Base-by-base conservation (phyloP, 2,329 filamentous ascomycete genomes). In the Fusarium redolens region DNA sequence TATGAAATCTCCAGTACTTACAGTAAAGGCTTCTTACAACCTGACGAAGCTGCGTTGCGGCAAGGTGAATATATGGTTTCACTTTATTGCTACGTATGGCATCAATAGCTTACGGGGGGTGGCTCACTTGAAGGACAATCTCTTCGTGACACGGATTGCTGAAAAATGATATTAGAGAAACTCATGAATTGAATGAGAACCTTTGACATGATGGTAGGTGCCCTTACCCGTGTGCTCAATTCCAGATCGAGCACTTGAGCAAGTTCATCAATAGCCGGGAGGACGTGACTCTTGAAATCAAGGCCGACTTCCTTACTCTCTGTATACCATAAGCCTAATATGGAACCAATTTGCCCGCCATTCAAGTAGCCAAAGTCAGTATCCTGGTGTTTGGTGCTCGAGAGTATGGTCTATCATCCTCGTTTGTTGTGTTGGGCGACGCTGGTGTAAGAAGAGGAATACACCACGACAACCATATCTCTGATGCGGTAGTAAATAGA, bases 281-380 rank as follows among this genome's bases (percentile, higher is more conserved):
- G 18, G 11, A 22, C 7, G 47, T 13, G 15, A 18, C 47, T 50
- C 30, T 10, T 8, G 30, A 5, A 18, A 18, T 7, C 20, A 22
- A 50, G 11, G 18, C 30, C 33, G 8, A 33, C 13, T 3, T 15
- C n/a, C 2, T 18, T 33, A 13, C 4, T 22, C 15, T 22, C 18
- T 13, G 3, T 3, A 7, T 9, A 18, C 3, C 14, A 33, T 0
- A 2, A 6, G 9, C 22, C 7, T 18, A 12, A 17, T 22, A 7
- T 33, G 15, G 14, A 33, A 13, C 3, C 33, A 6, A 20, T 18
- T 5, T 3, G 7, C 3, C 5, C 13, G 9, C 22, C 25, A 5
- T 25, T 25, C 25, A 22, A 22, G 2, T 5, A 22, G 7, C 11
- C 3, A 7, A 33, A 11, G 4, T 18, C 30, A 18, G 15, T 17